Evolutionary conservation across 2,329 filamentous ascomycete species (phyloP), one percentile per base, ranked within the genome.

Genomic region (Rutstroemia sp.): DNA sequence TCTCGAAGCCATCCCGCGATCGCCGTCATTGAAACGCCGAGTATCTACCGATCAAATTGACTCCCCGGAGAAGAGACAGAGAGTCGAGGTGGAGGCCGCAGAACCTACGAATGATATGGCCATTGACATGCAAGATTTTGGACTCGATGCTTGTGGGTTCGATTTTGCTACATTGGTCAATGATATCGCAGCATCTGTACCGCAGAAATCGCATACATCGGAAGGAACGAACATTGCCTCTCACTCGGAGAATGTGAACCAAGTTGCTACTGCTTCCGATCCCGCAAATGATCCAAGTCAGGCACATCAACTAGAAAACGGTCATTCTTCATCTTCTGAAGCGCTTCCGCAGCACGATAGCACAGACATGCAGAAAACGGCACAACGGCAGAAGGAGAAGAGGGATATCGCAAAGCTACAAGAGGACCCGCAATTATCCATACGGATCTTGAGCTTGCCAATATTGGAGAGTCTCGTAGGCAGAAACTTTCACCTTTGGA

Each of bases 401-500:
- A 30, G 27, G 27, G 38, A 53, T 48, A 38, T 47, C 36, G 46
- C 16, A 21, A 46, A 23, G n/a, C 49, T 42, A n/a, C 36, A 16
- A 19, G 27, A 60, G 2, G 66, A 69, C 59, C 66, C 65, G 12
- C 61, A 68, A 47, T 49, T 67, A 3, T 65, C 65, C 36, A 65
- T 83, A 60, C 80, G 80, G 64, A 76, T 82, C 19, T 77, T 84
- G 61, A 83, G 80, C 66, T 67, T 86, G 34, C 77, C 81, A 9
- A 80, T 84, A 34, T 69, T 86, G 21, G 81, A 85, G 58, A 84
- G 82, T 60, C 65, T 84, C 65, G 80, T 83, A 71, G 64, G 76
- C 47, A 42, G 52, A 5, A 16, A 45, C 23, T 21, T 21, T 23
- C 19, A 56, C 44, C 5, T 23, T 3, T 3, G 23, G 23, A 23